Percentiles rank a stretch among this genome's conserved stretches.
Evolutionary conservation across 108 stramenopile genomes (phyloP).

Genomic region (Cylindrotheca fusiformis): DNA sequence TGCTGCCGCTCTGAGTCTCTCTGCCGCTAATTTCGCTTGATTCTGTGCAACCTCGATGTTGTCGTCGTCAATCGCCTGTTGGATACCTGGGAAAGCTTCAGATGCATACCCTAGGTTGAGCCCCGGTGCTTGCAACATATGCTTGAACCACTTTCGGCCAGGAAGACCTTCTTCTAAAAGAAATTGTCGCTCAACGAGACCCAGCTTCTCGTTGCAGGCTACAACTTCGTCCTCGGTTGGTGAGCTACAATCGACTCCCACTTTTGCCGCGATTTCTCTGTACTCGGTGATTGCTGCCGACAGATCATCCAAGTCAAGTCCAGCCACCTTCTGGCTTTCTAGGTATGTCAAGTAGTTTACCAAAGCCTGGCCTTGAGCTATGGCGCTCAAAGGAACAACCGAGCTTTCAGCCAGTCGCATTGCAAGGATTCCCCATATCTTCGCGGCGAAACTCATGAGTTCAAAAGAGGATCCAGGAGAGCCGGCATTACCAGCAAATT

Average conservation of each 20-base stretch:
- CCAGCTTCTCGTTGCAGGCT: conserved; percentile 49
- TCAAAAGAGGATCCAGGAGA: conserved; percentile 43
- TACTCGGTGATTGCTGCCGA: conserved; percentile 8
- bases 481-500: conserved; percentile 27
- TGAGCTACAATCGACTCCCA: conserved; percentile 1
- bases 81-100: conserved; percentile 64
- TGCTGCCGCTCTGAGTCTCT: conserved; percentile 19
- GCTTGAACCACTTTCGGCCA: conserved; percentile 55
- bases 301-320: conserved; percentile 12
- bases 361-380: conserved; percentile 46
- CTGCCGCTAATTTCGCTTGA: conserved; percentile 32
- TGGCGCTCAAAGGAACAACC: conserved; percentile 52
- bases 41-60: conserved; percentile 36
- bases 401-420: conserved; percentile 39
- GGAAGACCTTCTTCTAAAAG: conserved; percentile 50
- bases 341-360: conserved; percentile 33
- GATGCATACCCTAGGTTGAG: conserved; percentile 65
- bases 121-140: conserved; percentile 68
- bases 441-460: conserved; percentile 40
- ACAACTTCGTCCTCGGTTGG: neutral
- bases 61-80: conserved; percentile 56
- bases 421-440: conserved; percentile 58
- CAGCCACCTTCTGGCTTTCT: neutral
- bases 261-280: conserved; percentile 15
- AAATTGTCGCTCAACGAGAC: conserved; percentile 51